A percentile compares a stretch with the other conserved stretches of the same genome.
phyloP scores from a whole-genome alignment of 306 rosid species.

The Cucurbita maxima region DNA sequence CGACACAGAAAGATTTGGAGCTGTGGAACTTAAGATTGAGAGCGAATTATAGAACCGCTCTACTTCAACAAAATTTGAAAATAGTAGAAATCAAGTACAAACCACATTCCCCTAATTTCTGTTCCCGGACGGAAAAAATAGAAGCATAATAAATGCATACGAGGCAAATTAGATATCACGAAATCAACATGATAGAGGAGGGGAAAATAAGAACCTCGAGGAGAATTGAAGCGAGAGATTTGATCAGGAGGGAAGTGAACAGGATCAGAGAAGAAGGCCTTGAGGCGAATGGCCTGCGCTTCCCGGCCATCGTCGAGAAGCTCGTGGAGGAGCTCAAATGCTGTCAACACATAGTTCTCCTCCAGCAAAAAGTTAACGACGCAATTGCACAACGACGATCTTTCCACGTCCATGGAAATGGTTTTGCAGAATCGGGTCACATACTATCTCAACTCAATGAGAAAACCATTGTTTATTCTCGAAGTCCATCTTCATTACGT shows the following conservation, averaged over 20 bases:
- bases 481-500: constrained; percentile 16
- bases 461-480: constrained; percentile 2
- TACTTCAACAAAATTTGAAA: not conserved
- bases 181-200: not conserved
- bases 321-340: constrained; percentile 98
- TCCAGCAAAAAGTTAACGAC: constrained; percentile 90
- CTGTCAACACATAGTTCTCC: constrained; percentile 80
- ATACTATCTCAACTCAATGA: not conserved
- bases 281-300: constrained; percentile 89
- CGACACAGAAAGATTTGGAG: not conserved
- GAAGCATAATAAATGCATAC: not conserved
- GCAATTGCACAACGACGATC: constrained; percentile 95
- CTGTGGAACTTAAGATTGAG: not conserved
- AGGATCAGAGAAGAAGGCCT: constrained; percentile 58
- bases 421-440: not conserved
- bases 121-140: not conserved
- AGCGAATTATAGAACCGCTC: not conserved
- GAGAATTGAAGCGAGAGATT: constrained; percentile 75
- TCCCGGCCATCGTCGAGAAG: constrained; percentile 86
- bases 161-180: not conserved
- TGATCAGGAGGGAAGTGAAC: constrained; percentile 73
- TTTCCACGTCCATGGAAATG: constrained; percentile 62
- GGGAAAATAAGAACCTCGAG: constrained; percentile 32
- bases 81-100: not conserved
- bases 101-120: not conserved